These are phyloP conservation scores for Monosporascus sp. DNA, from an alignment of 2,329 filamentous ascomycete genomes.

Conservation along the genomic window DNA sequence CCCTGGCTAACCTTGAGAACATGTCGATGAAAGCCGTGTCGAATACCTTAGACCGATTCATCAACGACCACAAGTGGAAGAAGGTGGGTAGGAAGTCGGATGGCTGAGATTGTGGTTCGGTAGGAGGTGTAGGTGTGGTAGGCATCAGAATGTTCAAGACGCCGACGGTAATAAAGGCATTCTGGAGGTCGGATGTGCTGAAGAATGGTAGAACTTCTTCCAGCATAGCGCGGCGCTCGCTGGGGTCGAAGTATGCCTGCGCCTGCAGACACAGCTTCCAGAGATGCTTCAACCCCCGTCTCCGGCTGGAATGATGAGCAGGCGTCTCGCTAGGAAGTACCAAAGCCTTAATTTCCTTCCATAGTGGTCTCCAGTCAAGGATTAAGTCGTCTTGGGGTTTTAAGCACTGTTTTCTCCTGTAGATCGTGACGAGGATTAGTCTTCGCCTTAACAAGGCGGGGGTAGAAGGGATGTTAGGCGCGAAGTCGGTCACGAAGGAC, in stretches of 20 bases:
- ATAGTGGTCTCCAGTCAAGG: conserved; percentile 90
- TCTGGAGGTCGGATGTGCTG: conserved; percentile 86
- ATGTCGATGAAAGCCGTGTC: conserved; percentile 88
- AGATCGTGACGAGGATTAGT: conserved; percentile 3
- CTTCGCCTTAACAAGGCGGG: conserved; percentile 2
- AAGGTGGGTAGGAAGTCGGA: conserved; percentile 87
- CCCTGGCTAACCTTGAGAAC: conserved; percentile 79
- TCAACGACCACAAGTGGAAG: conserved; percentile 93
- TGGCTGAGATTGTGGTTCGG: conserved; percentile 72
- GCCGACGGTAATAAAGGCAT: conserved; percentile 88
- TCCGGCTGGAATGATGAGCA: conserved; percentile 51
- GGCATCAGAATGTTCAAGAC: conserved; percentile 84
- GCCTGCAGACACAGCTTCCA: conserved; percentile 87
- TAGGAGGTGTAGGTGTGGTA: conserved; percentile 70
- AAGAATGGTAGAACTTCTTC: conserved; percentile 82
- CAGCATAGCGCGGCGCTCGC: conserved; percentile 75
- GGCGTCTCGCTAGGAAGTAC: conserved; percentile 83
- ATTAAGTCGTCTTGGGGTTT: conserved; percentile 84
- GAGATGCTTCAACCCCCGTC: conserved; percentile 58
- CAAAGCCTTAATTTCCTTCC: conserved; percentile 86
- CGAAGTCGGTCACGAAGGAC: conserved; percentile 25
- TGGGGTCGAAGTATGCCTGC: conserved; percentile 88
- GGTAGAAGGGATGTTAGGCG: background rate
- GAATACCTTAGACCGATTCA: conserved; percentile 82
- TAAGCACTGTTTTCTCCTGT: conserved; percentile 89